Percentiles rank a stretch among this genome's conserved stretches.
Evolutionary conservation across 1,139 yeast species (phyloP).

Genomic region (Yamadazyma trypodendri): DNA sequence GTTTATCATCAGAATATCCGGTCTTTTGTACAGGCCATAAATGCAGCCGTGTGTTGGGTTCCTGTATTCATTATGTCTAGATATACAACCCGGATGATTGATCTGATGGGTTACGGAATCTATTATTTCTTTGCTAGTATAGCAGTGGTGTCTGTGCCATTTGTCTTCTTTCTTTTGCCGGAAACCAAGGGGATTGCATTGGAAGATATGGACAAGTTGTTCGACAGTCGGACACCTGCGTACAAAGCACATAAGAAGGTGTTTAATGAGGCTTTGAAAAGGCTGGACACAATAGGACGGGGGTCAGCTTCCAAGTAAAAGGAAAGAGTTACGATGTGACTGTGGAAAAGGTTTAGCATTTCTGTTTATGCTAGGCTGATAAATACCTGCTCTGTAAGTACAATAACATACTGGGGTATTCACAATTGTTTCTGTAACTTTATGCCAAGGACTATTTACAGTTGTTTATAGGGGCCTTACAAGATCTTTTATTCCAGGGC

Average conservation of each 20-base stretch:
- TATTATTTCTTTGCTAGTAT: conserved; percentile 40
- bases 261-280: background rate
- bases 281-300: too few species aligned
- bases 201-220: conserved; percentile 46
- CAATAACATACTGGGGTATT: too few species aligned
- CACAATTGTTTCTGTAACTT: too few species aligned
- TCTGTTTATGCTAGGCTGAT: too few species aligned
- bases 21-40: conserved; percentile 43
- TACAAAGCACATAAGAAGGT: conserved; percentile 29
- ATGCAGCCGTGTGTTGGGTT: conserved; percentile 44
- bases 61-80: conserved; percentile 43
- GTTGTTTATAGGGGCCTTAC: too few species aligned
- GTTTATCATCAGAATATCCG: conserved; percentile 43
- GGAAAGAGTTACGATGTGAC: too few species aligned
- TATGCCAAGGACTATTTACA: too few species aligned
- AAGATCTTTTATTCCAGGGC: too few species aligned
- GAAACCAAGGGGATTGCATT: conserved; percentile 43
- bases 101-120: conserved; percentile 37
- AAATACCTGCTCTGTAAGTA: too few species aligned
- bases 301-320: too few species aligned
- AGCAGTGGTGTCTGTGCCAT: conserved; percentile 32
- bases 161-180: conserved; percentile 37
- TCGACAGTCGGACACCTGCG: conserved; percentile 20
- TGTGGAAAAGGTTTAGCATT: too few species aligned
- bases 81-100: conserved; percentile 37